phyloP scores from a whole-genome alignment of 345 rosid species.

The Pistacia vera region DNA sequence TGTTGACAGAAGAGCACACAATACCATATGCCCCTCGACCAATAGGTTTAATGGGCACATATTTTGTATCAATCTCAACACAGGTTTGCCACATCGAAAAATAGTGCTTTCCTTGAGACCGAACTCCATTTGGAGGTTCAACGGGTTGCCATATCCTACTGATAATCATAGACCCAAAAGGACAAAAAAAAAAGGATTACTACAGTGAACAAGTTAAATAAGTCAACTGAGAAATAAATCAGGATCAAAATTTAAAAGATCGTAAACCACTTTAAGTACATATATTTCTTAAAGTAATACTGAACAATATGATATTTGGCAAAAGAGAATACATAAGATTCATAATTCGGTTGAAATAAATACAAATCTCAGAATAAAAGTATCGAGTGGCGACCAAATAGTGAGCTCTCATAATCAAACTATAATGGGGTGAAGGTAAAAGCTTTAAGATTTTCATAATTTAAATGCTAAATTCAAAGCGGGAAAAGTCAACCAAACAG shows the following conservation, averaged over 20 bases:
- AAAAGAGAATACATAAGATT: neutral
- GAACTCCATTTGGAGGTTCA: constrained; percentile 77
- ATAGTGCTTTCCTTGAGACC: constrained; percentile 64
- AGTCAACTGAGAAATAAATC: no score
- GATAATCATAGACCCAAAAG: neutral
- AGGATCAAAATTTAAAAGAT: neutral
- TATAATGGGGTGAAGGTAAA: neutral
- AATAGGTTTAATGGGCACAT: constrained; percentile 80
- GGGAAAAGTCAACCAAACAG: neutral
- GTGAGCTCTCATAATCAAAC: neutral
- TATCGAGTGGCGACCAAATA: neutral
- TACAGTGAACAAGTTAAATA: neutral
- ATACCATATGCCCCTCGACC: constrained; percentile 85
- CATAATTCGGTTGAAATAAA: neutral
- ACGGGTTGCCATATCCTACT: constrained; percentile 74
- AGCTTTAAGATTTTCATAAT: neutral
- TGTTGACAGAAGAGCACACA: constrained; percentile 74
- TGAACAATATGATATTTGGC: neutral
- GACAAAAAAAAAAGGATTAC: neutral
- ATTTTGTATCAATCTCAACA: constrained; percentile 86
- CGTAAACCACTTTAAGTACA: no score
- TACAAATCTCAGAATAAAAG: neutral
- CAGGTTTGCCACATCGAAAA: constrained; percentile 81
- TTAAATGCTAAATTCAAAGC: neutral
- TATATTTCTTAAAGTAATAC: no score